A percentile compares a stretch with the other conserved stretches of the same genome.
Evolutionary conservation across 768 basidiomycete genomes (phyloP).

Genomic region (Sporobolomyces roseus): DNA sequence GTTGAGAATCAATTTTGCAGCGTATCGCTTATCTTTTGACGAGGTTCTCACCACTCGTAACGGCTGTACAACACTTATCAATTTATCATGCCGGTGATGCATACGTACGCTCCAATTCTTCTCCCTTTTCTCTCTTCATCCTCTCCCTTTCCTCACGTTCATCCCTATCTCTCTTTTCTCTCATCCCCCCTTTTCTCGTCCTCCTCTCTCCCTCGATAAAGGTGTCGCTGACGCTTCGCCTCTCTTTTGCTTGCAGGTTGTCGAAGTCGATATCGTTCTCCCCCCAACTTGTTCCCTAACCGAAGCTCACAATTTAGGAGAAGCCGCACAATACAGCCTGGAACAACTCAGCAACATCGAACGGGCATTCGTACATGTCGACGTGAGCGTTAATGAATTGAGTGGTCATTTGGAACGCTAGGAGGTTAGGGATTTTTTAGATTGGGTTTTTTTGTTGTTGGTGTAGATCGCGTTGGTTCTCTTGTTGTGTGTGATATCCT

Average conservation of each 20-base stretch:
- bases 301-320: conserved; percentile 48
- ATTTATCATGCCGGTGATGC: conserved; percentile 51
- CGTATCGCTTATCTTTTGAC: conserved; percentile 50
- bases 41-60: conserved; percentile 50
- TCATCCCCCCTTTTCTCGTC: too few relatives aligned
- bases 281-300: conserved; percentile 31
- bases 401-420: neutral
- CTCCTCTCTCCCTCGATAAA: too few relatives aligned
- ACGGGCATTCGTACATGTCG: conserved; percentile 49
- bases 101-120: neutral
- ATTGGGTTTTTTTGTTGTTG: too few relatives aligned
- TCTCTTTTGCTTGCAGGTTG: too few relatives aligned
- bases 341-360: conserved; percentile 48
- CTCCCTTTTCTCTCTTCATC: neutral
- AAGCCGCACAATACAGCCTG: conserved; percentile 43
- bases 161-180: neutral
- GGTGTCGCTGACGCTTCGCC: too few relatives aligned
- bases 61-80: conserved; percentile 48
- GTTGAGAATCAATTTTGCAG: conserved; percentile 33
- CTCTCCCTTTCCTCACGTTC: neutral
- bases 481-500: too few relatives aligned
- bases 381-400: neutral
- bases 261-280: conserved; percentile 41
- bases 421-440: too few relatives aligned
- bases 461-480: too few relatives aligned